A percentile compares a stretch with the other conserved stretches of the same genome.
Evolutionary conservation across 1,284 basidiomycete genomes (phyloP).

Genomic region (Leccinum laetum): DNA sequence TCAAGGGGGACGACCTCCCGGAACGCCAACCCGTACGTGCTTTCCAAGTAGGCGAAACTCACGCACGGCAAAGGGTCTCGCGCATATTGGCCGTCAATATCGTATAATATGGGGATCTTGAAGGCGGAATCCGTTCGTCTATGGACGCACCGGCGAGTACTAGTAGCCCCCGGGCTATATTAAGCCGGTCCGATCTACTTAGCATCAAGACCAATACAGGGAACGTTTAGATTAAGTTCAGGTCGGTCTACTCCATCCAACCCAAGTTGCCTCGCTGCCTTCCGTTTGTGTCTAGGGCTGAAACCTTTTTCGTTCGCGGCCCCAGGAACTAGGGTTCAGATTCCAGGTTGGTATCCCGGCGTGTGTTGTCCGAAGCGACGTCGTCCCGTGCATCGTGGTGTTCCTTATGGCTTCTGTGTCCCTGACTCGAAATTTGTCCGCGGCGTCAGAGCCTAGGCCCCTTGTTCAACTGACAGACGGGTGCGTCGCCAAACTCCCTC

Average conservation of each 20-base stretch:
- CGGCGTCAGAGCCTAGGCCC: not conserved
- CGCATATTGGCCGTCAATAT: not conserved
- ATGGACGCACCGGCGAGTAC: not conserved
- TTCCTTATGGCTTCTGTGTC: not conserved
- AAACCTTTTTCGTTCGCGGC: not conserved
- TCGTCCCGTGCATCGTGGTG: constrained; percentile 6
- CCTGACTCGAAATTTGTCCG: not conserved
- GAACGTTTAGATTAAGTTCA: constrained; percentile 7
- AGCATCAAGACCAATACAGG: not conserved
- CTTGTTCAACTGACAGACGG: not conserved
- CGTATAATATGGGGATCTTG: not conserved
- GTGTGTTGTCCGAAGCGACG: constrained; percentile 2
- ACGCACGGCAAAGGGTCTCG: not conserved
- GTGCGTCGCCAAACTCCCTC: constrained; percentile 8
- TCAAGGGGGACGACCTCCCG: too few relatives aligned
- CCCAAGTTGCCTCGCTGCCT: constrained; percentile 1
- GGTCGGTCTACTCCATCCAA: not conserved
- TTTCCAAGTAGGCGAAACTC: not conserved
- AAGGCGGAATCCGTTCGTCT: not conserved
- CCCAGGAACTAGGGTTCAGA: not conserved
- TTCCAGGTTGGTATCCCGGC: not conserved
- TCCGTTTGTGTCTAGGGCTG: not conserved
- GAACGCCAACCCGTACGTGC: not conserved
- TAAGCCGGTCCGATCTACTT: not conserved
- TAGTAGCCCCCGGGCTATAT: not conserved